Conservation (phyloP, 805 yeast genomes). For the Kodamaea fukazawae region DNA sequence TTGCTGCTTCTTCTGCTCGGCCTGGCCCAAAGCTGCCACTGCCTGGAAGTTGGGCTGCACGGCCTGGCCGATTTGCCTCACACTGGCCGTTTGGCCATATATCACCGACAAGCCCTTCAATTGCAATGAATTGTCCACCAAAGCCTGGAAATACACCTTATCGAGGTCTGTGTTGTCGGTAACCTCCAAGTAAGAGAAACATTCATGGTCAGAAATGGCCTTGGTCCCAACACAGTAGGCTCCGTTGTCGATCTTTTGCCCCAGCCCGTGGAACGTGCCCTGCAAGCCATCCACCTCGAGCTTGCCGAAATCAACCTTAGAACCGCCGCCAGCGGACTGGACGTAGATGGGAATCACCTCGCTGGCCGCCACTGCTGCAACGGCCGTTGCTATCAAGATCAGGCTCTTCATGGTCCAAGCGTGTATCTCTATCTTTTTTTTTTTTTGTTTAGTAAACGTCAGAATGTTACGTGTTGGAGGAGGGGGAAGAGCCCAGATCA, state of each 20-base stretch:
- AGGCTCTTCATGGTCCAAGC: background rate
- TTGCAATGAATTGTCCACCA: slow-evolving; percentile 1
- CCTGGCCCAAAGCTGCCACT: slow-evolving; percentile 8
- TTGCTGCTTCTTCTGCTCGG: slow-evolving; percentile 7
- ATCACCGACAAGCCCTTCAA: slow-evolving; percentile 8
- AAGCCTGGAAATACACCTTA: slow-evolving; percentile 5
- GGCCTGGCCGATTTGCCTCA: slow-evolving; percentile 13
- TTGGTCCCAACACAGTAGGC: slow-evolving; percentile 32
- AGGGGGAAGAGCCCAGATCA: too few species aligned
- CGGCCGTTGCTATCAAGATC: background rate
- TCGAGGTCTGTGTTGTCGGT: slow-evolving; percentile 1
- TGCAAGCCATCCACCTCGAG: slow-evolving; percentile 4
- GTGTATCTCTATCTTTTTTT: too few species aligned
- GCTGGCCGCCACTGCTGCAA: background rate
- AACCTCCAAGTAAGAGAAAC: slow-evolving; percentile 24
- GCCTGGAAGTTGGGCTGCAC: slow-evolving; percentile 33
- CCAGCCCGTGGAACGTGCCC: slow-evolving; percentile 1
- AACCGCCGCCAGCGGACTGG: slow-evolving; percentile 1
- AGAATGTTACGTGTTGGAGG: too few species aligned
- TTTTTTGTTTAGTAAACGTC: too few species aligned
- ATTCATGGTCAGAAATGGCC: slow-evolving; percentile 27
- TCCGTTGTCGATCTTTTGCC: slow-evolving; percentile 6
- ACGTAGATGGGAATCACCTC: slow-evolving; percentile 7
- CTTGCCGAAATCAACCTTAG: slow-evolving; percentile 1
- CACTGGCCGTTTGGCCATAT: slow-evolving; percentile 1